phyloP scores from a whole-genome alignment of 805 yeast genomes.

The Metschnikowia lunata region DNA sequence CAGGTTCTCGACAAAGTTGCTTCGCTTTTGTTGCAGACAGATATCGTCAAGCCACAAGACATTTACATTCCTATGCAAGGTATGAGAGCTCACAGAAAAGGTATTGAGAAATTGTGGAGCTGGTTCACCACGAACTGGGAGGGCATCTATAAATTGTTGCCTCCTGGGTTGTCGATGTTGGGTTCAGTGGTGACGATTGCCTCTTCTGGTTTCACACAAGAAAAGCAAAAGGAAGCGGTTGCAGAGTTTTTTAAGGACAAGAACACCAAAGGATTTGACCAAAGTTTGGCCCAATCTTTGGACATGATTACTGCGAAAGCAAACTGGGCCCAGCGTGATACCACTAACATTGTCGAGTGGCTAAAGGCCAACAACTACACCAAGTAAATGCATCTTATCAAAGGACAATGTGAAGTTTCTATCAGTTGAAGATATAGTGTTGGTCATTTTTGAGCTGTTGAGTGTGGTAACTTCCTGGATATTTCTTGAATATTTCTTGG shows the following conservation, averaged over 20 bases:
- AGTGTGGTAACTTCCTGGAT: no score
- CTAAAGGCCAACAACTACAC: constrained; percentile 34
- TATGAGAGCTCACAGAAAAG: constrained; percentile 55
- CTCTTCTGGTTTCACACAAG: constrained; percentile 57
- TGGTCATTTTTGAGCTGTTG: no score
- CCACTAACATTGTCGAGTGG: constrained; percentile 44
- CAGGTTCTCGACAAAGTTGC: constrained; percentile 54
- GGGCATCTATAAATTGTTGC: constrained; percentile 57
- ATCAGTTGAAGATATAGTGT: no score
- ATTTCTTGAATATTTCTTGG: no score
- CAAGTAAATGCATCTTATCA: neutral
- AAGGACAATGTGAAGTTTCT: no score
- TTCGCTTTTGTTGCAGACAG: constrained; percentile 49
- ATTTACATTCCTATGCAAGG: constrained; percentile 75
- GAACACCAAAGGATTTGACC: constrained; percentile 61
- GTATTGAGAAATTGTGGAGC: constrained; percentile 65
- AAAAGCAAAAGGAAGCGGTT: constrained; percentile 48
- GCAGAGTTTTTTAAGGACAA: constrained; percentile 47
- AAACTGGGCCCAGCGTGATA: constrained; percentile 57
- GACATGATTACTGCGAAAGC: constrained; percentile 55
- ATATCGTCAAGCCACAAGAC: constrained; percentile 64
- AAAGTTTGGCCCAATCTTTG: constrained; percentile 59
- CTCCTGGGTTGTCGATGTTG: constrained; percentile 78
- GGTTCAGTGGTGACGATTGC: constrained; percentile 65
- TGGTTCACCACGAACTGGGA: constrained; percentile 80